Evolutionary conservation across 1,139 yeast species (phyloP), one percentile per base, ranked within the genome.

Genomic region (Waltiozyma sp.): DNA sequence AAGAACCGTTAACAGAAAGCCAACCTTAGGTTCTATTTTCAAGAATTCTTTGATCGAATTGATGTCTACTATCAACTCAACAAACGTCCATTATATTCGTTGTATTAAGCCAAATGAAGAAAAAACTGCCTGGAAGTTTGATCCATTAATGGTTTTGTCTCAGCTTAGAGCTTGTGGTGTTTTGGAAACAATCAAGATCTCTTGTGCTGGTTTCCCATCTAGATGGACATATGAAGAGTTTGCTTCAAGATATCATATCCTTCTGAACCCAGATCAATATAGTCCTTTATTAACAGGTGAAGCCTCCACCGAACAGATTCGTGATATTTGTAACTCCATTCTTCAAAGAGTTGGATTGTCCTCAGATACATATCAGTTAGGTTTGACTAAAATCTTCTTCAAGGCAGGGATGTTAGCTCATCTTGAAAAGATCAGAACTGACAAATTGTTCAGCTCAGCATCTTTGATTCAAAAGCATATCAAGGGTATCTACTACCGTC

Each of bases 141-240:
- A 88, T 58, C 88, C 95, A 28, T 73, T 89, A 43, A 88, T 91
- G 96, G 98, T 91, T 39, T 71, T 91, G 50, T 82, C 95, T 8
- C 98, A 91, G 64, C 73, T 91, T 52, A 78, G 98, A 59, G 98
- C 98, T 15, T 91, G 98, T 72, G 98, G 98, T 79, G 98, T 91
- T 41, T 71, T 91, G 54, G 98, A 93, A 64, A 91, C 98, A 1
- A 91, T 91, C 58, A 73, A 95, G 56, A 91, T 91, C 43, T 89
- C 97, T 10, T 89, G 96, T 66, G 97, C 96, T 41, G 98, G 98
- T 35, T 91, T 88, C 73, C 98, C 98, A 28, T 83, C 96, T 0
- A 74, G 97, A 59, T 88, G 96, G 93, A 76, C 95, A 1, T 91
- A 87, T 60, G 89, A 82, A 44, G 98, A 91, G 59, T 91, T 91